Base-by-base conservation (phyloP, 257 asterid genomes). In the Nicotiana obtusifolia region DNA sequence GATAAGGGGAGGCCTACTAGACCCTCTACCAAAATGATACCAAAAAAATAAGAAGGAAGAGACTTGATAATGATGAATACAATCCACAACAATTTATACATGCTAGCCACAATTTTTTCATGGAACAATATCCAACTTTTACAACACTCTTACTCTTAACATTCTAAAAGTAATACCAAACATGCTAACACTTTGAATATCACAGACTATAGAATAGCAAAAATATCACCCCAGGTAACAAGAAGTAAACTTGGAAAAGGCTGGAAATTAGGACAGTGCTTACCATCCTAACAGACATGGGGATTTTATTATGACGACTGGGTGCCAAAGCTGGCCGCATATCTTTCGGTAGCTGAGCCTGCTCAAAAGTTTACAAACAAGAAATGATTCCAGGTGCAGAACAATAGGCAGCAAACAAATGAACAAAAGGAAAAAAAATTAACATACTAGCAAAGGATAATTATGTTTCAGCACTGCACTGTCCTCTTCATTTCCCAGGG, bases 341-440 rank as follows among this genome's bases (percentile, higher is more conserved):
- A n/a, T 94, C 98, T 91, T 90, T 91, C 1, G 98, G 99, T 35
- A 96, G 90, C 87, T 94, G 97, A 83, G 93, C 95, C 99, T 96
- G 96, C 84, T 83, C 87, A 66, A 86, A 80, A 61, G 44, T 26
- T 56, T 73, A 66, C 83, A 78, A 82, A 76, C 33, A 82, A 73
- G 59, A 53, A 80, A 78, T 71, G 65, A 71, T 57, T 64, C 67
- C 49, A 77, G 80, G 77, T 19, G 75, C 81, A 71, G 82, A 56
- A 66, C 82, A 77, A 31, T 54, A 83, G 81, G 80, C 22, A 66
- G 57, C 62, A 75, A 33, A 26, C 80, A 79, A 65, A 76, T n/a
- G 86, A 35, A 56, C 33, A 73, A 64, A 77, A 84, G 82, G 84
- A 81, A 64, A 83, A 57, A 81, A 24, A 26, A 15, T 3, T 78